Percentiles rank a stretch among this genome's conserved stretches.
These are phyloP conservation scores for Eucalyptus rudis DNA, from an alignment of 345 rosid genomes.

Conservation along the genomic window DNA sequence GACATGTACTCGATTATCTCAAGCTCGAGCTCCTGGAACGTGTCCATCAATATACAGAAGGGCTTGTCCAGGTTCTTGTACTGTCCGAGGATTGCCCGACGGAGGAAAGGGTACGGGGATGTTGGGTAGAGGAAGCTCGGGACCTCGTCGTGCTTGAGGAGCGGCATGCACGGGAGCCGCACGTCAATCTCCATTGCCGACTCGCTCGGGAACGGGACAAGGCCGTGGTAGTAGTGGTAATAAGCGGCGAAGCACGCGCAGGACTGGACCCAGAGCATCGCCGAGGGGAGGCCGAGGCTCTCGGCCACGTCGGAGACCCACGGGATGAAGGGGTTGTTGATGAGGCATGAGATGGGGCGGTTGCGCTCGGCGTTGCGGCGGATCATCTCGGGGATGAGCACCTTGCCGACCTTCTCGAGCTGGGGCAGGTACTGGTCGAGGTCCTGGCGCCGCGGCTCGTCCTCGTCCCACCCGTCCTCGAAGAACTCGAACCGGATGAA, in stretches of 20 bases:
- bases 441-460: slow-evolving; percentile 27
- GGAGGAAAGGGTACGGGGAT: slow-evolving; percentile 25
- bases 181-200: slow-evolving; percentile 42
- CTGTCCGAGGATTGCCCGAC: slow-evolving; percentile 44
- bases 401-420: slow-evolving; percentile 39
- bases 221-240: slow-evolving; percentile 41
- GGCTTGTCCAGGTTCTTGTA: slow-evolving; percentile 47
- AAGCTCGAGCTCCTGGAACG: slow-evolving; percentile 59
- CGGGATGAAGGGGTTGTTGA: slow-evolving; percentile 76
- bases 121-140: slow-evolving; percentile 68
- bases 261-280: slow-evolving; percentile 90
- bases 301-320: slow-evolving; percentile 83
- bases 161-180: slow-evolving; percentile 59
- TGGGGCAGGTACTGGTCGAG: slow-evolving; percentile 22
- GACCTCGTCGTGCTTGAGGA: slow-evolving; percentile 59
- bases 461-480: slow-evolving; percentile 45
- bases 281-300: slow-evolving; percentile 59
- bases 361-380: slow-evolving; percentile 26
- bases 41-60: slow-evolving; percentile 62
- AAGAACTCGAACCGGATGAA: slow-evolving; percentile 62
- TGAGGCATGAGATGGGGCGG: slow-evolving; percentile 66
- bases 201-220: slow-evolving; percentile 44
- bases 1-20: slow-evolving; percentile 62
- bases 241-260: slow-evolving; percentile 65
- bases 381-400: slow-evolving; percentile 31